These are phyloP conservation scores for Boletus smithii DNA, from an alignment of 1,284 basidiomycete genomes.

Conservation along the genomic window DNA sequence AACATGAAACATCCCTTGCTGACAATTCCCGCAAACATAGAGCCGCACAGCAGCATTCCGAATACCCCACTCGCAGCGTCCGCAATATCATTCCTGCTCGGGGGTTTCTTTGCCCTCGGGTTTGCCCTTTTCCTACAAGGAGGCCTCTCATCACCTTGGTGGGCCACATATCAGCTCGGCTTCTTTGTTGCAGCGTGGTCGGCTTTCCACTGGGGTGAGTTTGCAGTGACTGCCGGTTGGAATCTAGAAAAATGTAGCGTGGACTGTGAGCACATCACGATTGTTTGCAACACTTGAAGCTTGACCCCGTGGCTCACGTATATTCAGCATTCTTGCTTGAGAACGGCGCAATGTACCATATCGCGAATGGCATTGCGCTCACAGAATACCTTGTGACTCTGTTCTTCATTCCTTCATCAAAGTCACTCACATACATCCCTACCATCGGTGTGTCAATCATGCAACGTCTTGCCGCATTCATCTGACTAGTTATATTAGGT, in stretches of 20 bases:
- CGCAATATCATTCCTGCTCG: conserved; percentile 73
- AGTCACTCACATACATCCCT: conserved; percentile 54
- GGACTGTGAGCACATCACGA: conserved; percentile 67
- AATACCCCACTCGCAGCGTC: conserved; percentile 79
- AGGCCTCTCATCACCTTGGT: conserved; percentile 50
- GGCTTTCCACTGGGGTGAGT: conserved; percentile 92
- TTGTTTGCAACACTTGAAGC: background rate
- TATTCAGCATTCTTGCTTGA: conserved; percentile 86
- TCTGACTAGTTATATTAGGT: conserved; percentile 42
- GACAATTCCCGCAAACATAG: conserved; percentile 46
- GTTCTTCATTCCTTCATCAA: conserved; percentile 62
- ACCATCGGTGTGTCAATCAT: conserved; percentile 47
- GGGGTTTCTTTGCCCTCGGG: conserved; percentile 58
- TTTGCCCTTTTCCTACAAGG: conserved; percentile 45
- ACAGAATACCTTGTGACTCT: conserved; percentile 76
- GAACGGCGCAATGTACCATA: conserved; percentile 84
- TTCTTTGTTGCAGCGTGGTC: conserved; percentile 81
- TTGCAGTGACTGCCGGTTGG: conserved; percentile 93
- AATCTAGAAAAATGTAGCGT: conserved; percentile 90
- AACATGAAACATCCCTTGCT: conserved; percentile 44
- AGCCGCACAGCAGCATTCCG: conserved; percentile 63
- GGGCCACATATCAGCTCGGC: conserved; percentile 74
- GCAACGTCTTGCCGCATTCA: background rate
- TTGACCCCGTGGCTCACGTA: conserved; percentile 1
- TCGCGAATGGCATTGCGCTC: conserved; percentile 79